phyloP scores from a whole-genome alignment of 768 basidiomycete species.

The Lactarius hengduanensis region DNA sequence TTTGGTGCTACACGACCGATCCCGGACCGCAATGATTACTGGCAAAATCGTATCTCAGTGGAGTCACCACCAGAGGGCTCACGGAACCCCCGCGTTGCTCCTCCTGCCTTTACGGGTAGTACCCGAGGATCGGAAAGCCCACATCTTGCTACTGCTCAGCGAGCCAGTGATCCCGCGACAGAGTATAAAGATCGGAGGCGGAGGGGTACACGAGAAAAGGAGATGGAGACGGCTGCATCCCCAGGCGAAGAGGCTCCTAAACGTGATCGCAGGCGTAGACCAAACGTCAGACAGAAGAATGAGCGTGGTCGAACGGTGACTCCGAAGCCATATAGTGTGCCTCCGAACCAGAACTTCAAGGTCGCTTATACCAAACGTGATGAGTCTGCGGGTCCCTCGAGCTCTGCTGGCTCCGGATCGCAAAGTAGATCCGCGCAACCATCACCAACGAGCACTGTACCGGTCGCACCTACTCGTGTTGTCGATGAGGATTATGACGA shows the following conservation, averaged over 20 bases:
- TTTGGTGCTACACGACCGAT: conserved; percentile 14
- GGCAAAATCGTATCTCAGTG: conserved; percentile 15
- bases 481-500: conserved; percentile 96
- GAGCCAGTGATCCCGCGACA: conserved; percentile 37
- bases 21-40: conserved; percentile 14
- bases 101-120: conserved; percentile 35
- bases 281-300: conserved; percentile 43
- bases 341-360: conserved; percentile 30
- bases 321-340: conserved; percentile 39
- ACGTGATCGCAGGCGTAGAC: conserved; percentile 57
- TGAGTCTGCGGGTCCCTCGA: conserved; percentile 59
- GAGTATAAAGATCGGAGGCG: conserved; percentile 50
- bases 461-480: conserved; percentile 59
- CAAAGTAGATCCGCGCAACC: conserved; percentile 66
- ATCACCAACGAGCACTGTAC: conserved; percentile 62
- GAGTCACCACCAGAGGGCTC: conserved; percentile 32
- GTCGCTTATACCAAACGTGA: conserved; percentile 37
- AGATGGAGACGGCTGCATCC: conserved; percentile 22
- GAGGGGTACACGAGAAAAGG: conserved; percentile 28
- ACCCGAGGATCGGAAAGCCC: conserved; percentile 63
- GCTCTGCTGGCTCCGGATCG: conserved; percentile 55
- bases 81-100: conserved; percentile 30
- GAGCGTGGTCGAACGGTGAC: conserved; percentile 46
- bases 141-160: conserved; percentile 31
- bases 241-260: conserved; percentile 44